These are phyloP conservation scores for Beauveria bassiana DNA, from an alignment of 2,329 filamentous ascomycete species.

Conservation along the genomic window DNA sequence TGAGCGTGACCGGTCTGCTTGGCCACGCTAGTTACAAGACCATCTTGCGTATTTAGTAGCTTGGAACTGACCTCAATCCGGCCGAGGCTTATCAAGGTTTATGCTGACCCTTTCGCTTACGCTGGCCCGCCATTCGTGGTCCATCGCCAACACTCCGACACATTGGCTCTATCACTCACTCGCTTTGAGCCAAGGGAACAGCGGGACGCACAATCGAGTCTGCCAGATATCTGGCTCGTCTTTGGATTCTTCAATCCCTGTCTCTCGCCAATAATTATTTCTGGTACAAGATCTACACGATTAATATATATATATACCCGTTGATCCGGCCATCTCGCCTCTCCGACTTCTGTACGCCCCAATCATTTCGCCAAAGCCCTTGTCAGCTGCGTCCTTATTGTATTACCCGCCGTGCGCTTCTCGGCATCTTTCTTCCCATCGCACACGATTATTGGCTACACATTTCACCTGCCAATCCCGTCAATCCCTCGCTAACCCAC, in stretches of 20 bases:
- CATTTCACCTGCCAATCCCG: not conserved
- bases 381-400: slow-evolving; percentile 1
- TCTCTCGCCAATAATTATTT: not conserved
- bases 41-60: not conserved
- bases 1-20: not conserved
- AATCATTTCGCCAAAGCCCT: slow-evolving; percentile 9
- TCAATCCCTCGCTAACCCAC: not conserved
- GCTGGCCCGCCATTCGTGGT: not conserved
- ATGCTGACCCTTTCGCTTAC: slow-evolving; percentile 10
- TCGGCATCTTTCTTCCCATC: slow-evolving; percentile 2
- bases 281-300: not conserved
- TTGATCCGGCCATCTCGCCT: not conserved
- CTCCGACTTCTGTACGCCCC: slow-evolving; percentile 4
- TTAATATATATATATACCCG: not conserved
- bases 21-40: not conserved
- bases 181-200: not conserved
- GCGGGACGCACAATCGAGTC: not conserved
- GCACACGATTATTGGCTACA: not conserved
- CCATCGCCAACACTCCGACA: not conserved
- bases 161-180: not conserved
- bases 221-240: not conserved
- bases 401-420: not conserved
- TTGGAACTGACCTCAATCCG: not conserved
- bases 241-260: not conserved
- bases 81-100: slow-evolving; percentile 5